phyloP scores from a whole-genome alignment of 129 eudicot species.

The Artemisia tridentata region DNA sequence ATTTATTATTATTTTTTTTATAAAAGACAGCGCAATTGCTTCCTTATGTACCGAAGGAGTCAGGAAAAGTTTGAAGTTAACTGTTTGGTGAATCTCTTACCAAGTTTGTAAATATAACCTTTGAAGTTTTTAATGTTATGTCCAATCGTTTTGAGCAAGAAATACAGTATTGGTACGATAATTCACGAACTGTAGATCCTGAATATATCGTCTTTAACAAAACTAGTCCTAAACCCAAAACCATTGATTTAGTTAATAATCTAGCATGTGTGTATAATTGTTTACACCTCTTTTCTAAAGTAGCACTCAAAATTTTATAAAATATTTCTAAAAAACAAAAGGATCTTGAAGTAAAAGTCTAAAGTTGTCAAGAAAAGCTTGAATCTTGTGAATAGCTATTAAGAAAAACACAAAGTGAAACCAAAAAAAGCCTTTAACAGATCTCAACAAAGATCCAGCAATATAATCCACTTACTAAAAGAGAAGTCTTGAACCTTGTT shows the following conservation, averaged over 20 bases:
- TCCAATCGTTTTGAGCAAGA: background rate
- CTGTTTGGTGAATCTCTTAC: background rate
- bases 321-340: too few species aligned
- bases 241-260: too few species aligned
- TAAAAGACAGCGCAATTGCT: too few species aligned
- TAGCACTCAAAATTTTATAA: background rate
- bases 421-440: background rate
- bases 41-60: too few species aligned
- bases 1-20: too few species aligned
- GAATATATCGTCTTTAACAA: background rate
- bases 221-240: background rate
- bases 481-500: too few species aligned
- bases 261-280: background rate
- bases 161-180: too few species aligned
- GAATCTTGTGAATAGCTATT: background rate
- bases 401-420: background rate
- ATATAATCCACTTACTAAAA: background rate
- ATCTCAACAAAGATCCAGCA: background rate
- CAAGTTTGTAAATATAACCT: too few species aligned
- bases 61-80: background rate
- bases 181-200: too few species aligned
- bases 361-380: background rate
- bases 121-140: background rate
- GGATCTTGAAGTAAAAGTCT: background rate
- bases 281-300: background rate